Conservation (phyloP, 345 rosid genomes). For the Syzygium oleosum region DNA sequence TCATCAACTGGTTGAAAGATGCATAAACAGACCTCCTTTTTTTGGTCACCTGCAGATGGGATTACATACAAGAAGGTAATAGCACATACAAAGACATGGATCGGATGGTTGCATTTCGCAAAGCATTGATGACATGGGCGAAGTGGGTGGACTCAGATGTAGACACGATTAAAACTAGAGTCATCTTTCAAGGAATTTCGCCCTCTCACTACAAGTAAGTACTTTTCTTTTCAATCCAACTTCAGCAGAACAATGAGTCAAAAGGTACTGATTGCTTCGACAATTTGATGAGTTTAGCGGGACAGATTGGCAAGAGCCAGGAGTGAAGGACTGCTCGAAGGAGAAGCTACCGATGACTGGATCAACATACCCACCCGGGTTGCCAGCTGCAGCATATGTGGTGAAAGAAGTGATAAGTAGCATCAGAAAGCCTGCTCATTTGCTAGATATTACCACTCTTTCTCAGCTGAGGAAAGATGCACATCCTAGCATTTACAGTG, state of each 20-base stretch:
- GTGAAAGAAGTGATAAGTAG: slow-evolving; percentile 28
- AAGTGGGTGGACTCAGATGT: slow-evolving; percentile 78
- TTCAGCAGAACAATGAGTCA: background rate
- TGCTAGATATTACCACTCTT: slow-evolving; percentile 51
- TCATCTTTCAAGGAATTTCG: slow-evolving; percentile 75
- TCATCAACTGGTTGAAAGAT: background rate
- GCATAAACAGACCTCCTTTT: background rate
- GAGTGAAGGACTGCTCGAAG: slow-evolving; percentile 32
- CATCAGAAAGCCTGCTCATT: slow-evolving; percentile 38
- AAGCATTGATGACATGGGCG: slow-evolving; percentile 73
- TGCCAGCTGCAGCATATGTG: slow-evolving; percentile 28
- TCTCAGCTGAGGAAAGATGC: slow-evolving; percentile 71
- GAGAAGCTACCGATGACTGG: slow-evolving; percentile 35
- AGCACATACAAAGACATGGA: slow-evolving; percentile 42
- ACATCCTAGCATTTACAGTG: slow-evolving; percentile 44
- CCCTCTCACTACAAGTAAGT: slow-evolving; percentile 74
- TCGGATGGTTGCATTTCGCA: slow-evolving; percentile 64
- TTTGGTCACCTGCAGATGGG: slow-evolving; percentile 56
- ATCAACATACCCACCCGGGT: slow-evolving; percentile 25
- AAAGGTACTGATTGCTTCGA: background rate
- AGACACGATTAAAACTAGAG: slow-evolving; percentile 44
- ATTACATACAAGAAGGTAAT: slow-evolving; percentile 47
- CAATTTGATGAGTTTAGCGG: slow-evolving; percentile 26
- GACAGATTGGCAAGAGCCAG: slow-evolving; percentile 43
- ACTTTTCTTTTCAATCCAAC: background rate